Conservation (phyloP, 192 early-diverging fungal species). For the Backusella tuberculispora region DNA sequence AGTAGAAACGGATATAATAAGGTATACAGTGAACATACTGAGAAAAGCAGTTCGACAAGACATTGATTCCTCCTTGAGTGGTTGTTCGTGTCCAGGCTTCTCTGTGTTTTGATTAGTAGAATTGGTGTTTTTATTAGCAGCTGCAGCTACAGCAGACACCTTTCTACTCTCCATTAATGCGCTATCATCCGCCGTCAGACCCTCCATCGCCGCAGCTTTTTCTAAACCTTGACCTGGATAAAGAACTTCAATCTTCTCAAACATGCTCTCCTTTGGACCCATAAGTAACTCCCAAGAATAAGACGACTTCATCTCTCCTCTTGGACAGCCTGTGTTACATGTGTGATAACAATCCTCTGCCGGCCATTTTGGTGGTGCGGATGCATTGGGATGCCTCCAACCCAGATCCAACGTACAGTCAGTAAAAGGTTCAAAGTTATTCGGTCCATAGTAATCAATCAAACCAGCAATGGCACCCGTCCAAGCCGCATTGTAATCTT, state of each 20-base stretch:
- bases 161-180: neutral
- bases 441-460: slow-evolving; percentile 42
- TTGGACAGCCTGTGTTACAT: slow-evolving; percentile 44
- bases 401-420: slow-evolving; percentile 45
- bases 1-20: neutral
- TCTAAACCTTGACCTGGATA: slow-evolving; percentile 31
- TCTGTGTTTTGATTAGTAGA: neutral
- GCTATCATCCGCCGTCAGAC: slow-evolving; percentile 1
- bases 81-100: neutral
- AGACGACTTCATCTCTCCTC: slow-evolving; percentile 38
- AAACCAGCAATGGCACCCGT: slow-evolving; percentile 44
- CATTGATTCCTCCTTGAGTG: neutral
- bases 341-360: slow-evolving; percentile 47
- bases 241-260: slow-evolving; percentile 18
- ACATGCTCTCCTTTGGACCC: slow-evolving; percentile 11
- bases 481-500: slow-evolving; percentile 47
- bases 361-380: slow-evolving; percentile 40
- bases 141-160: neutral
- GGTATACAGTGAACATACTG: neutral
- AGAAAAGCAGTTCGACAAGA: neutral
- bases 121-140: neutral
- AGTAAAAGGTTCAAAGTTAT: slow-evolving; percentile 42
- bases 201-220: slow-evolving; percentile 20
- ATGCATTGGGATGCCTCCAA: slow-evolving; percentile 43
- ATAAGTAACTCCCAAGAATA: slow-evolving; percentile 38